phyloP scores from a whole-genome alignment of 345 rosid genomes.

The Hibiscus tridactylites region DNA sequence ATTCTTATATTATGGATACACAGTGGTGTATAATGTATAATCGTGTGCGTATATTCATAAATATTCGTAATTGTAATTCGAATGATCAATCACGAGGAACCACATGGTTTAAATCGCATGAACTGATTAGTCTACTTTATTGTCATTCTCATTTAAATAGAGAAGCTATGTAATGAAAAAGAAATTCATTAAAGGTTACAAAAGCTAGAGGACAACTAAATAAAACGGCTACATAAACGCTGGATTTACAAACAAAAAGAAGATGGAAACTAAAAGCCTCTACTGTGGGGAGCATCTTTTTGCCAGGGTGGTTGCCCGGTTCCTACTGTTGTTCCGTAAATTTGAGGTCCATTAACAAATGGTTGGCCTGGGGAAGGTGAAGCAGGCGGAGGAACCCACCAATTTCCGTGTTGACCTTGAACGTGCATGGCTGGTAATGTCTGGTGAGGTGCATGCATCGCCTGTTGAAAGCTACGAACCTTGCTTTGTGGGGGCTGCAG shows the following conservation, averaged over 20 bases:
- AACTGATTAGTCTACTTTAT: not conserved
- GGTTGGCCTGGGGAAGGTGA: conserved; percentile 9
- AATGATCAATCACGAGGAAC: too few relatives aligned
- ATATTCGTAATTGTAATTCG: too few relatives aligned
- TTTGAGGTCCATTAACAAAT: conserved; percentile 17
- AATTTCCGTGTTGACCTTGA: conserved; percentile 24
- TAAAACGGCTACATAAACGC: not conserved
- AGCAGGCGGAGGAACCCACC: conserved; percentile 19
- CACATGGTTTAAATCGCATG: not conserved
- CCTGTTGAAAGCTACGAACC: conserved; percentile 12
- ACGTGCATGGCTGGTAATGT: conserved; percentile 1
- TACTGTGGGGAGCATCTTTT: conserved; percentile 36
- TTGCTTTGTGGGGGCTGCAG: not conserved
- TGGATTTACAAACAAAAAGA: not conserved
- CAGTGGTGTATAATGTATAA: not conserved
- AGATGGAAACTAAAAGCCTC: conserved; percentile 40
- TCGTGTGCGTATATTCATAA: too few relatives aligned
- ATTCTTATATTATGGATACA: not conserved
- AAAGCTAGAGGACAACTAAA: not conserved
- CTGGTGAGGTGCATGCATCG: conserved; percentile 1
- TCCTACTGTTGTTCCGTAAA: conserved; percentile 8
- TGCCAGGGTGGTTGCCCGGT: conserved; percentile 38
- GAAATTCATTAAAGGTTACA: not conserved
- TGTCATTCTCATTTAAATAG: not conserved
- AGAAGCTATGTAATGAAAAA: not conserved